Percentiles rank a stretch among this genome's conserved stretches.
Evolutionary conservation across 2,329 filamentous ascomycete genomes (phyloP).

Genomic region (Teratosphaeria destructans): DNA sequence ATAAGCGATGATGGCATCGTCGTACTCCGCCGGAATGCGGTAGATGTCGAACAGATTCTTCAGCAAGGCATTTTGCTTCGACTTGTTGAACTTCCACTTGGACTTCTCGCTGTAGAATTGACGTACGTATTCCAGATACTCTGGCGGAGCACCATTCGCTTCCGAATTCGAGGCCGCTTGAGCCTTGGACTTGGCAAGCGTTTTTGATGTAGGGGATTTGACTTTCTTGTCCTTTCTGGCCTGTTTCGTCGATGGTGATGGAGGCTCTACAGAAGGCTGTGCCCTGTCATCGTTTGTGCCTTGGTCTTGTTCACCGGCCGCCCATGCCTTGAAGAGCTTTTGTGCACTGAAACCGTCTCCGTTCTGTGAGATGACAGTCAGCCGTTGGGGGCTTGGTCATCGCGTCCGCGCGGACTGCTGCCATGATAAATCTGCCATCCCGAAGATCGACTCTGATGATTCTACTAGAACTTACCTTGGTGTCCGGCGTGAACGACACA

Average conservation of each 20-base stretch:
- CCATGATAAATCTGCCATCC: background rate
- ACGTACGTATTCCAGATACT: conserved; percentile 65
- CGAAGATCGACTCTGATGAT: background rate
- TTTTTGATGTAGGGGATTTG: background rate
- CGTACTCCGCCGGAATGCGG: conserved; percentile 59
- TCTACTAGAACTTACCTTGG: conserved; percentile 34
- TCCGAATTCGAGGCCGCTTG: background rate
- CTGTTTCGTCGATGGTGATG: conserved; percentile 4
- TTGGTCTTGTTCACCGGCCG: conserved; percentile 16
- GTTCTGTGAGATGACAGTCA: background rate
- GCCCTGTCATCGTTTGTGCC: background rate
- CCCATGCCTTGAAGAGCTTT: conserved; percentile 43
- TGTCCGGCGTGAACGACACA: conserved; percentile 55
- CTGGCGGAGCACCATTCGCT: conserved; percentile 26
- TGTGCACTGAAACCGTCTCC: conserved; percentile 46
- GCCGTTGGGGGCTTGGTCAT: background rate
- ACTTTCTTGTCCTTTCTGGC: conserved; percentile 2
- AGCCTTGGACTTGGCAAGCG: background rate
- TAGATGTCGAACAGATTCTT: conserved; percentile 69
- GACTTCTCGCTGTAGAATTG: conserved; percentile 61
- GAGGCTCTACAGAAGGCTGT: background rate
- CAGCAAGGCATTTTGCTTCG: conserved; percentile 73
- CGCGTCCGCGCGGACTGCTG: background rate
- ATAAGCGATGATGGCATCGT: conserved; percentile 63
- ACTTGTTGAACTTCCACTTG: conserved; percentile 94